These are phyloP conservation scores for Arabis alpina DNA, from an alignment of 345 rosid genomes.

Conservation along the genomic window DNA sequence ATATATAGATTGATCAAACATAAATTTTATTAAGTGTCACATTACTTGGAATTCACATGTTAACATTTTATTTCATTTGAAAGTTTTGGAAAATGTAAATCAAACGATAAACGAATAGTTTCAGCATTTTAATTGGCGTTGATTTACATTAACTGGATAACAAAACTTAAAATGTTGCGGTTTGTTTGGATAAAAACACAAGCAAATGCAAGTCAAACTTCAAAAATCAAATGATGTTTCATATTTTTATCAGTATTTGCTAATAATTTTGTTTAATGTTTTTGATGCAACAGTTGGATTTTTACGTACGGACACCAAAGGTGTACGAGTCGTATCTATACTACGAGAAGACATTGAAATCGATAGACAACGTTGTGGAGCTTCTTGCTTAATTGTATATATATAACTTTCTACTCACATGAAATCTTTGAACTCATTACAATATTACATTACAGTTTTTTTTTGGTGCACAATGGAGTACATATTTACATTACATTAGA, in stretches of 20 bases:
- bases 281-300: constrained; percentile 59
- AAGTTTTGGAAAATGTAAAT: background rate
- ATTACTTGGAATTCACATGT: background rate
- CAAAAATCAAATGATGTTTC: background rate
- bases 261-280: background rate
- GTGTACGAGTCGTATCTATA: constrained; percentile 87
- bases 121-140: background rate
- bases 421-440: constrained; percentile 11
- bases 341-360: constrained; percentile 85
- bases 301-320: constrained; percentile 74
- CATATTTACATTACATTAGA: constrained; percentile 15
- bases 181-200: background rate
- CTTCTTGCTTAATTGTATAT: constrained; percentile 46
- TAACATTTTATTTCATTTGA: background rate
- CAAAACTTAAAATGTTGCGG: background rate
- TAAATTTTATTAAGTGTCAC: background rate
- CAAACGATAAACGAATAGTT: background rate
- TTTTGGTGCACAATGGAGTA: too few relatives aligned
- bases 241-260: background rate
- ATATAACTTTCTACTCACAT: background rate
- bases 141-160: background rate
- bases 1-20: background rate
- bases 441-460: constrained; percentile 17
- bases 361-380: constrained; percentile 72
- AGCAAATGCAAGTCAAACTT: background rate